Evolutionary conservation across 148 eudicot genomes (phyloP), one percentile per base, ranked within the genome.

Genomic region (Diospyros lotus): DNA sequence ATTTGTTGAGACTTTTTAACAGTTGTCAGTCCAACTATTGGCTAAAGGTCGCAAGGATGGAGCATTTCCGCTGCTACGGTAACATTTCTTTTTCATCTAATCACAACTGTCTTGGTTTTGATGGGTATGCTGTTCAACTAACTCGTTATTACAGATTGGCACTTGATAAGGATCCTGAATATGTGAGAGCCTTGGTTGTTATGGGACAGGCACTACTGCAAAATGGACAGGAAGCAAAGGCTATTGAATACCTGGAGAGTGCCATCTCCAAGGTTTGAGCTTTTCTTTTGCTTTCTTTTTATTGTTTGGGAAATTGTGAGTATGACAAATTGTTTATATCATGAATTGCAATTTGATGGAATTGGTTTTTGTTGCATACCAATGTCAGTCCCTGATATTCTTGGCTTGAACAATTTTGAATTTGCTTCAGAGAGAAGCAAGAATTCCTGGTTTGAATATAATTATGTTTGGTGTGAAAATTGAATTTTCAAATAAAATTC

Each of bases 161-260:
- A 71, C 86, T 95, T 66, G 85, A 85, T 56, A 92, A 92, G 83
- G 96, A 92, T 84, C 94, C 94, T 66, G 94, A 89, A 69, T 81
- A 88, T 68, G 88, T 78, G 58, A 80, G 84, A 85, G 94, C 97
- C 40, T 78, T 86, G 89, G 74, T 88, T 60, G 72, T 87, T 17
- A 72, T 95, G 92, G 98, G 97, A 38, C 87, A 89, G 76, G 69
- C 73, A 73, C 80, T 86, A 73, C 11, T 89, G 72, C 84, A 84
- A 60, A 78, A 79, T 69, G 84, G 82, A 59, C 71, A 71, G 76
- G 76, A 64, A 56, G 79, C 82, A 60, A 89, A 90, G 72, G 97
- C 96, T 72, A 73, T 63, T 72, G 94, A 89, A 62, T 81, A 84
- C 81, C 78, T 87, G 18, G 94, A 92, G 66, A 73, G 69, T 75